These are phyloP conservation scores for Boletus tylopilopsis DNA, from an alignment of 768 basidiomycete species.

Conservation along the genomic window DNA sequence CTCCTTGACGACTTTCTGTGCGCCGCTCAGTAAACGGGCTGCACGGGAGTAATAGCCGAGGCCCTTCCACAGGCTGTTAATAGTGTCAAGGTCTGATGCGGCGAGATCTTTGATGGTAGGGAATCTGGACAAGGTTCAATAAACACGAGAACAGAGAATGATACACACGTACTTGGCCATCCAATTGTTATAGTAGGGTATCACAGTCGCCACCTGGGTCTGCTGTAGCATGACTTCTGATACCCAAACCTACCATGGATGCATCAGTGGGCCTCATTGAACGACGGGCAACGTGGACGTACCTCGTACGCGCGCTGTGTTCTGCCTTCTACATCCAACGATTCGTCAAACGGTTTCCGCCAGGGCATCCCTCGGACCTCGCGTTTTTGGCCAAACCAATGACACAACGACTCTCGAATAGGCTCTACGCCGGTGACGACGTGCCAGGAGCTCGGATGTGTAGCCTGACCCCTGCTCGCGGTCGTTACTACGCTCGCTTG, in stretches of 20 bases:
- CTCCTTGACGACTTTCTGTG: conserved; percentile 69
- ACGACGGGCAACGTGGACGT: conserved; percentile 8
- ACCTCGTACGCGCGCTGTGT: conserved; percentile 93
- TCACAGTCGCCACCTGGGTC: conserved; percentile 91
- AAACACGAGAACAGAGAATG: not conserved
- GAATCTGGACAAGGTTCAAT: conserved; percentile 47
- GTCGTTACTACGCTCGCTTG: not conserved
- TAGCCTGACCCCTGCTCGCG: not conserved
- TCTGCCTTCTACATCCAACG: conserved; percentile 51
- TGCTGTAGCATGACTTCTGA: conserved; percentile 97
- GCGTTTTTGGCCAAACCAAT: conserved; percentile 72
- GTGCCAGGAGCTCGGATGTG: conserved; percentile 50
- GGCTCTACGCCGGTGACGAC: conserved; percentile 36
- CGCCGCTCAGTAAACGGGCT: conserved; percentile 76
- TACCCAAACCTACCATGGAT: conserved; percentile 64
- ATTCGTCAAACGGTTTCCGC: conserved; percentile 69
- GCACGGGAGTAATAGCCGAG: conserved; percentile 90
- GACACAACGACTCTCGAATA: conserved; percentile 48
- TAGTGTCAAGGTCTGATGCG: conserved; percentile 69
- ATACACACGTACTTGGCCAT: conserved; percentile 59
- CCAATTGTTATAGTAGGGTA: conserved; percentile 90
- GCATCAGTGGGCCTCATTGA: not conserved
- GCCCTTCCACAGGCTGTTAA: conserved; percentile 89
- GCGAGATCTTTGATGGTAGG: conserved; percentile 79
- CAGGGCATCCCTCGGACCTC: conserved; percentile 84